phyloP scores from a whole-genome alignment of 1,284 basidiomycete genomes.

The Ustilago hordei region DNA sequence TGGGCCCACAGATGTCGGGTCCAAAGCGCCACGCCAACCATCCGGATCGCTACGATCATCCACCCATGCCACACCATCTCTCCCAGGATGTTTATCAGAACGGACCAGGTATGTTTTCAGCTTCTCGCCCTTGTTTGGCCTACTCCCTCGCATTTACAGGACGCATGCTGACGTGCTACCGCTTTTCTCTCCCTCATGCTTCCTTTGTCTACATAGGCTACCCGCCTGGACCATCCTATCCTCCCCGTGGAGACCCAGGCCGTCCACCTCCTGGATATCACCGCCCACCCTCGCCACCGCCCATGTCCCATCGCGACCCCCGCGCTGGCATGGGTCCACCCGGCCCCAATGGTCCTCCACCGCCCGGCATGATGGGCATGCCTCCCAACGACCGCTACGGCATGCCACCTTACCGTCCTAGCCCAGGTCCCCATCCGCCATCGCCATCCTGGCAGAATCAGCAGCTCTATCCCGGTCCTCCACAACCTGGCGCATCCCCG shows the following conservation, averaged over 20 bases:
- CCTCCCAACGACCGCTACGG: slow-evolving; percentile 43
- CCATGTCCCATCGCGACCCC: slow-evolving; percentile 44
- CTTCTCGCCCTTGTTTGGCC: neutral
- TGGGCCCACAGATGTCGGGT: slow-evolving; percentile 35
- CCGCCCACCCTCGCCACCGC: slow-evolving; percentile 43
- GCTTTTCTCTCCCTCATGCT: neutral
- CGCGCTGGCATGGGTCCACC: slow-evolving; percentile 42
- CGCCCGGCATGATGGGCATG: slow-evolving; percentile 48
- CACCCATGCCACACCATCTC: slow-evolving; percentile 50
- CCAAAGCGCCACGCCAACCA: slow-evolving; percentile 43
- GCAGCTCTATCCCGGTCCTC: slow-evolving; percentile 40
- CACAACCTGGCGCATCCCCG: slow-evolving; percentile 30
- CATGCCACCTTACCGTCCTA: slow-evolving; percentile 42
- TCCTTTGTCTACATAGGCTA: slow-evolving; percentile 25
- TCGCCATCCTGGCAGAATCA: slow-evolving; percentile 54
- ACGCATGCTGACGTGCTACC: neutral
- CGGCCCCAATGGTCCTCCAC: slow-evolving; percentile 37
- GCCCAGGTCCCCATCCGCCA: slow-evolving; percentile 40
- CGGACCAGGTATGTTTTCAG: slow-evolving; percentile 33
- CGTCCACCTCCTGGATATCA: slow-evolving; percentile 37
- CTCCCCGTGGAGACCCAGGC: slow-evolving; percentile 34
- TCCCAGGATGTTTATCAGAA: slow-evolving; percentile 46
- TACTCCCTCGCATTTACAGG: neutral
- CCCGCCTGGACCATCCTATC: slow-evolving; percentile 40
- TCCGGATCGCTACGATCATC: slow-evolving; percentile 49